Base-by-base conservation (phyloP, 2,329 filamentous ascomycete genomes). In the Elsinoe ampelina region DNA sequence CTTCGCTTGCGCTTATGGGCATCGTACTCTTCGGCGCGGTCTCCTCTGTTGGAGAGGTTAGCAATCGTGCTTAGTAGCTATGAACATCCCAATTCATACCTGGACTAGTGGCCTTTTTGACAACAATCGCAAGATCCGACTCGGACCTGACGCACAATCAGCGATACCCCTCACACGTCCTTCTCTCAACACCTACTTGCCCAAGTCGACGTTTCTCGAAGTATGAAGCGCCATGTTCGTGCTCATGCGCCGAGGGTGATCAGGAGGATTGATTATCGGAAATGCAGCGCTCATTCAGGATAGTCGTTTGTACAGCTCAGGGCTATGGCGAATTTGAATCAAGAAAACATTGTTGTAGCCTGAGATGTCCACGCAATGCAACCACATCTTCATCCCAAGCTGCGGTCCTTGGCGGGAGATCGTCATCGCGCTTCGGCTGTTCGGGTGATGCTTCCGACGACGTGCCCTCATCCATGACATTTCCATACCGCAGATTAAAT, bases 31-130 rank as follows among this genome's bases (percentile, higher is more conserved):
- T 86, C 22, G 83, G 83, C 15, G 83, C 83, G 43, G 81, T 82
- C 71, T 84, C 81, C 66, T 84, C 81, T 80, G 60, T 57, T 3
- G 11, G 6, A 50, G 60, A 54, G 36, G 57, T 64, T 61, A 68
- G 63, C 57, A 57, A 45, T 50, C 42, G 39, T 54, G 59, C 42
- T 20, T 22, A 42, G 42, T 57, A 61, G 58, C 52, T 48, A 58
- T 51, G 26, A 45, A 20, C 34, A n/a, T 57, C 63, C 61, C 32
- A 62, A 65, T 54, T 63, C 73, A 63, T 69, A 79, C 77, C 78
- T 63, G 82, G 81, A 67, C 78, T 83, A 13, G 82, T 85, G 35
- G 82, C 82, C 72, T 85, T 85, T 66, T 80, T 80, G 68, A 85
- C 84, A 70, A 84, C 82, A 67, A 82, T 80, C 66, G 80, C 76